Conservation (phyloP, 2,329 filamentous ascomycete species). For the Nemania sp. region DNA sequence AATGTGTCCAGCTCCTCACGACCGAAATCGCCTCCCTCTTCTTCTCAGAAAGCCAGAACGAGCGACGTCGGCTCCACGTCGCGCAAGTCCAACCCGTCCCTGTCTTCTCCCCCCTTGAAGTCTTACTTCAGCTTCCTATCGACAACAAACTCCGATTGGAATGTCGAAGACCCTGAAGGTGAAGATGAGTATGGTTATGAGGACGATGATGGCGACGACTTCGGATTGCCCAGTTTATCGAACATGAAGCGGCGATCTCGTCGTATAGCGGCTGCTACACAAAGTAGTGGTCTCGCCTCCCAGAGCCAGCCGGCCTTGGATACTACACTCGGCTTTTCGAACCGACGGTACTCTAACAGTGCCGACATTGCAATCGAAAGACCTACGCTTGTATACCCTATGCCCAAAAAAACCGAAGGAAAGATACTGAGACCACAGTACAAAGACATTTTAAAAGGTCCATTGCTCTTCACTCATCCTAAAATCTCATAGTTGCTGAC, state of each 20-base stretch:
- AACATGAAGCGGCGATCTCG: constrained; percentile 84
- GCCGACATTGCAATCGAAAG: constrained; percentile 95
- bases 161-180: constrained; percentile 69
- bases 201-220: constrained; percentile 93
- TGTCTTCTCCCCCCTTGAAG: constrained; percentile 74
- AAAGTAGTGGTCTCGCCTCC: constrained; percentile 49
- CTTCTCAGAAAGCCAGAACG: constrained; percentile 64
- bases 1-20: constrained; percentile 72
- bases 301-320: constrained; percentile 54
- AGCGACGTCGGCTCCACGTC: constrained; percentile 69
- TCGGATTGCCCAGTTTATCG: constrained; percentile 90
- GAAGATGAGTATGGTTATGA: constrained; percentile 84
- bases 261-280: constrained; percentile 63
- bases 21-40: constrained; percentile 81
- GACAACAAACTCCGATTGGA: constrained; percentile 86
- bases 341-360: constrained; percentile 81
- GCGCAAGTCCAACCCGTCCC: constrained; percentile 62
- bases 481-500: constrained; percentile 15
- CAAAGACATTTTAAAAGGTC: constrained; percentile 89
- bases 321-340: constrained; percentile 54
- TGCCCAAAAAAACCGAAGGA: constrained; percentile 88
- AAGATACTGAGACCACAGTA: constrained; percentile 98
- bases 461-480: constrained; percentile 9
- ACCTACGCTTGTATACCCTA: constrained; percentile 83
- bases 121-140: constrained; percentile 86